phyloP scores from a whole-genome alignment of 106 monocot genomes.

The Narthecium ossifragum region DNA sequence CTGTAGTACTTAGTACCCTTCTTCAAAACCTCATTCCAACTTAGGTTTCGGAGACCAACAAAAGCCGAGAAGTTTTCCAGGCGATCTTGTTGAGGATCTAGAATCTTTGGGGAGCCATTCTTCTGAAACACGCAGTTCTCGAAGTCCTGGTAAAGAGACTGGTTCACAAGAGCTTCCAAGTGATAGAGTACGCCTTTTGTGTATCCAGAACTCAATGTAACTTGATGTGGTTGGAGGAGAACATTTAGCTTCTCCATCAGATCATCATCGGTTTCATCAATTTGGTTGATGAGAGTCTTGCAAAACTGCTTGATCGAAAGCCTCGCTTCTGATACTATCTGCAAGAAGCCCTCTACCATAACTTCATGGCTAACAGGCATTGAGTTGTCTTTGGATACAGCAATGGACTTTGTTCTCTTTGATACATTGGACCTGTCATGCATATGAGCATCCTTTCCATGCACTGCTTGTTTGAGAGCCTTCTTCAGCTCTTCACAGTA shows the following conservation, averaged over 20 bases:
- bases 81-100: constrained; percentile 61
- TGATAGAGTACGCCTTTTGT: constrained; percentile 58
- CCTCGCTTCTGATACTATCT: constrained; percentile 81
- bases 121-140: constrained; percentile 79
- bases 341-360: constrained; percentile 96
- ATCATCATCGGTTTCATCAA: constrained; percentile 33
- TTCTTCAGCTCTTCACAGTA: constrained; percentile 81
- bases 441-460: constrained; percentile 27
- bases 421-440: constrained; percentile 24
- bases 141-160: constrained; percentile 76
- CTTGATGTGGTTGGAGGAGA: constrained; percentile 37
- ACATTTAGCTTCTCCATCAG: constrained; percentile 53
- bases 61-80: constrained; percentile 77
- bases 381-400: constrained; percentile 24
- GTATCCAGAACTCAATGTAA: constrained; percentile 17
- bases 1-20: constrained; percentile 72
- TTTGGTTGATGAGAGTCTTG: constrained; percentile 50
- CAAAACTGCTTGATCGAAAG: constrained; percentile 89
- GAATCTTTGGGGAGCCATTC: constrained; percentile 56
- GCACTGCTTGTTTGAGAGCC: constrained; percentile 52
- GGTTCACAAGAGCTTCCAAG: constrained; percentile 68
- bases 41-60: constrained; percentile 62
- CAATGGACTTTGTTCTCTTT: constrained; percentile 42
- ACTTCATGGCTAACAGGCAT: constrained; percentile 85
- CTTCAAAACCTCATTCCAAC: constrained; percentile 79